These are phyloP conservation scores for Penicillium argentinense DNA, from an alignment of 495 filamentous ascomycete genomes.

Conservation along the genomic window DNA sequence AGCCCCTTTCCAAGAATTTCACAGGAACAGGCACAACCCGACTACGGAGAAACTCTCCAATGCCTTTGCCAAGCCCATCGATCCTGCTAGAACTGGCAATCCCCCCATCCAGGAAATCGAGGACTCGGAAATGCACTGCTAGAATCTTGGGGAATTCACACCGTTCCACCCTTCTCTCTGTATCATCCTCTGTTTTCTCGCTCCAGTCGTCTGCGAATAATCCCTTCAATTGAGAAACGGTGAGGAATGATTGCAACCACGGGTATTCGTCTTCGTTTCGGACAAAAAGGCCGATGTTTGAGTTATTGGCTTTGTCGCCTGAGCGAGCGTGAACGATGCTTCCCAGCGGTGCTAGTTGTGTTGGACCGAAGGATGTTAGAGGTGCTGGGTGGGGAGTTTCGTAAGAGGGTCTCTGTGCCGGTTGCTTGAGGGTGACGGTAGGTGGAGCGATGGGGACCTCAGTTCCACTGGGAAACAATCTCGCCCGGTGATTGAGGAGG, in stretches of 20 bases:
- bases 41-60: slow-evolving; percentile 49
- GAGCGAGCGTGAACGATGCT: slow-evolving; percentile 43
- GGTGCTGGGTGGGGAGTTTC: slow-evolving; percentile 7
- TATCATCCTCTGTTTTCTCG: slow-evolving; percentile 1
- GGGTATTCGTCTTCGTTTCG: slow-evolving; percentile 34
- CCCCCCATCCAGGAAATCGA: slow-evolving; percentile 49
- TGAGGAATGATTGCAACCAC: slow-evolving; percentile 48
- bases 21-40: slow-evolving; percentile 42
- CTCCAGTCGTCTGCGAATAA: slow-evolving; percentile 29
- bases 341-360: slow-evolving; percentile 32
- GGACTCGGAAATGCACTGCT: slow-evolving; percentile 53
- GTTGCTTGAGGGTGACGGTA: slow-evolving; percentile 22
- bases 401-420: slow-evolving; percentile 10
- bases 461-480: neutral
- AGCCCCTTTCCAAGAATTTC: slow-evolving; percentile 1
- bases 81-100: slow-evolving; percentile 44
- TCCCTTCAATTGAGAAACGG: slow-evolving; percentile 25
- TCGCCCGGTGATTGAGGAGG: neutral
- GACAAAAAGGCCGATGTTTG: slow-evolving; percentile 50
- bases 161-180: slow-evolving; percentile 26
- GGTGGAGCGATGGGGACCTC: neutral
- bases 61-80: slow-evolving; percentile 53
- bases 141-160: slow-evolving; percentile 40
- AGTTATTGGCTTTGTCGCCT: slow-evolving; percentile 50
- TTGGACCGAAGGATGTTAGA: slow-evolving; percentile 17